Percentiles rank a stretch among this genome's conserved stretches.
Conservation (phyloP, 495 filamentous ascomycete genomes). For the Aspergillus funiculosus region DNA sequence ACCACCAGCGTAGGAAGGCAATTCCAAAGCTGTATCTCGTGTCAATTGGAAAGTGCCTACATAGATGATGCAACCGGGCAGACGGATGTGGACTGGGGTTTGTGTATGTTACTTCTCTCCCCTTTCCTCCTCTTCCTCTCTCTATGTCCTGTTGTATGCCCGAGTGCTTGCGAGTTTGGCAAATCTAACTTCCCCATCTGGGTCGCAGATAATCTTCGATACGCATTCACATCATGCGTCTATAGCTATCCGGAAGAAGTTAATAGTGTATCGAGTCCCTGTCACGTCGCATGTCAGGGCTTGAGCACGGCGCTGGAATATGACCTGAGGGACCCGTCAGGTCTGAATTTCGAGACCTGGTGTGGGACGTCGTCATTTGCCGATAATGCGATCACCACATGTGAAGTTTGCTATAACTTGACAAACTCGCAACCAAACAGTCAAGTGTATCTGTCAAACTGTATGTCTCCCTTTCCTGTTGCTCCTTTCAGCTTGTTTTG, state of each 20-base stretch:
- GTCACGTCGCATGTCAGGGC: constrained; percentile 36
- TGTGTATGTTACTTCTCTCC: constrained; percentile 43
- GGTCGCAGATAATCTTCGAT: constrained; percentile 45
- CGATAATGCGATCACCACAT: constrained; percentile 38
- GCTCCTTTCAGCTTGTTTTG: neutral
- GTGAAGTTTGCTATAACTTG: constrained; percentile 43
- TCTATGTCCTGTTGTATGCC: neutral
- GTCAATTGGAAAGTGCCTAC: constrained; percentile 51
- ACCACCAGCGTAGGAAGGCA: constrained; percentile 37
- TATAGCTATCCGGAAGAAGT: constrained; percentile 36
- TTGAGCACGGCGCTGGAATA: constrained; percentile 33
- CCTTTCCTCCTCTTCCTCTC: neutral
- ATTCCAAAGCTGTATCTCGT: constrained; percentile 55
- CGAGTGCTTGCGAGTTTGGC: neutral
- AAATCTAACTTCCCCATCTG: constrained; percentile 3
- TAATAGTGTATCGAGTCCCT: constrained; percentile 37
- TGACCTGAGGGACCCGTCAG: constrained; percentile 26
- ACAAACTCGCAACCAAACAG: constrained; percentile 15
- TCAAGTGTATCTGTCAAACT: constrained; percentile 46
- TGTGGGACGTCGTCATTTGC: constrained; percentile 33
- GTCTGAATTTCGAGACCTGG: constrained; percentile 30
- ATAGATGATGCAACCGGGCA: constrained; percentile 40
- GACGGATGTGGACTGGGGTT: constrained; percentile 54
- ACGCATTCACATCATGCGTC: constrained; percentile 41
- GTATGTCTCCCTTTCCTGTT: constrained; percentile 26